Conservation (phyloP, 306 rosid species). For the Malus sieversii region DNA sequence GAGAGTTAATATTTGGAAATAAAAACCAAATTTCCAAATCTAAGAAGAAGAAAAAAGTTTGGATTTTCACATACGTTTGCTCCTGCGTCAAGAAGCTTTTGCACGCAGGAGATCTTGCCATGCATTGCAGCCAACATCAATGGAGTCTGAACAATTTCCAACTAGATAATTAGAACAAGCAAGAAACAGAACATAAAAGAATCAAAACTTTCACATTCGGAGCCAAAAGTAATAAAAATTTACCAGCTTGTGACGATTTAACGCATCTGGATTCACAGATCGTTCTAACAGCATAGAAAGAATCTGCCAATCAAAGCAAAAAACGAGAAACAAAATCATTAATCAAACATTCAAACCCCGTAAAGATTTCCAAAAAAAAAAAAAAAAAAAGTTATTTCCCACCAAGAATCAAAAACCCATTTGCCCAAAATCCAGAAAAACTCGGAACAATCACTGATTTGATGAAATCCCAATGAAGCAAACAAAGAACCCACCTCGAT, state of each 20-base stretch:
- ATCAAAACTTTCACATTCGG: conserved; percentile 1
- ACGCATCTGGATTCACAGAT: conserved; percentile 72
- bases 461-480: background rate
- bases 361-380: background rate
- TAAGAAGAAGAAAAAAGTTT: background rate
- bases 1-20: background rate
- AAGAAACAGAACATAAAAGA: background rate
- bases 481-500: conserved; percentile 51
- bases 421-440: background rate
- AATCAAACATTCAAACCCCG: conserved; percentile 9
- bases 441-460: background rate
- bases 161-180: conserved; percentile 2
- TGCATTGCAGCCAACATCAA: conserved; percentile 98
- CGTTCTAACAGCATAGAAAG: conserved; percentile 63
- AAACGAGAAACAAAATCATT: background rate
- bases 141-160: conserved; percentile 63
- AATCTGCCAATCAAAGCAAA: conserved; percentile 38
- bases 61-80: conserved; percentile 61
- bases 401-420: background rate
- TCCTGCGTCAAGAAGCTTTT: conserved; percentile 72
- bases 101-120: conserved; percentile 73
- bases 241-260: conserved; percentile 96
- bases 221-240: background rate
- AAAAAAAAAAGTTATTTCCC: background rate
- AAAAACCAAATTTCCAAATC: background rate